A percentile compares a stretch with the other conserved stretches of the same genome.
Conservation (phyloP, 1,284 basidiomycete genomes). For the Rhizoctonia solani region DNA sequence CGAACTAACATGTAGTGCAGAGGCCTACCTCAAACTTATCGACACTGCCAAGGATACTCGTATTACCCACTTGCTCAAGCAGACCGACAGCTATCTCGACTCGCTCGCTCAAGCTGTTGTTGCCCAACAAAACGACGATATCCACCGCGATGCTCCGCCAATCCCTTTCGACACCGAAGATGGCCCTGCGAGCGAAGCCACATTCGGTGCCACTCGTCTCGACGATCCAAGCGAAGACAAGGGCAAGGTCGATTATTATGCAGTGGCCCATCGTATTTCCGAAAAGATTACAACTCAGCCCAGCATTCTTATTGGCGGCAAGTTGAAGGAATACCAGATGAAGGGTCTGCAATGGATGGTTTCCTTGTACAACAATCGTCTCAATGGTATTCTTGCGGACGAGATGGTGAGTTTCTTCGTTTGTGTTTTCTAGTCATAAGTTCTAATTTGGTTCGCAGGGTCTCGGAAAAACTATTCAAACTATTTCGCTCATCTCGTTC, state of each 20-base stretch:
- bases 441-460: conserved; percentile 58
- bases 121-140: conserved; percentile 88
- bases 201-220: conserved; percentile 81
- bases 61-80: conserved; percentile 93
- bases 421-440: conserved; percentile 5
- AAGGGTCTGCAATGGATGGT: conserved; percentile 98
- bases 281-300: conserved; percentile 90
- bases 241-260: conserved; percentile 93
- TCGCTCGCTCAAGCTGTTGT: conserved; percentile 93
- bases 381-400: conserved; percentile 96
- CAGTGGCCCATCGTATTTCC: conserved; percentile 90
- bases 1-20: conserved; percentile 44
- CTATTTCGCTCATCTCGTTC: conserved; percentile 95
- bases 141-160: conserved; percentile 45
- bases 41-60: conserved; percentile 99
- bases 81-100: conserved; percentile 95
- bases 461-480: conserved; percentile 95
- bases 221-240: conserved; percentile 69
- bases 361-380: conserved; percentile 96
- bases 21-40: conserved; percentile 98
- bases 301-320: conserved; percentile 77
- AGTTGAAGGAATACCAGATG: conserved; percentile 90
- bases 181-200: conserved; percentile 81
- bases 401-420: conserved; percentile 79
- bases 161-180: conserved; percentile 59